Base-by-base conservation (phyloP, 495 filamentous ascomycete genomes). In the Penicillium roqueforti region DNA sequence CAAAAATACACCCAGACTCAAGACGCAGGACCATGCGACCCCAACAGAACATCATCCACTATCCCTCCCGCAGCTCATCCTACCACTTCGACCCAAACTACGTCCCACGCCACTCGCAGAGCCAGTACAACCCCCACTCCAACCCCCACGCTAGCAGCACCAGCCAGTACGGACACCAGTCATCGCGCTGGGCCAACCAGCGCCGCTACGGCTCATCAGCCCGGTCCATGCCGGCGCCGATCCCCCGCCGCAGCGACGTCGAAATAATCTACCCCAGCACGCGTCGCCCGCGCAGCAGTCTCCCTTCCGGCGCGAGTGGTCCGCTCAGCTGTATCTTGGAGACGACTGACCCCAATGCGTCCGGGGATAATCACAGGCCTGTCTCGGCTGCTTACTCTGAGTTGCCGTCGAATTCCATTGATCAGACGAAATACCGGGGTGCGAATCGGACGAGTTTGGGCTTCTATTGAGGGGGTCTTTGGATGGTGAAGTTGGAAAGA, bases 241-340 rank as follows among this genome's bases (percentile, higher is more conserved):
- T 59, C 19, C 53, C 64, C 1, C 68, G 67, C 25, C 61, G 71
- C 31, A 66, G 63, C 23, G 72, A 73, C 22, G 63, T 67, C 26
- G 67, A 72, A 11, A 25, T 73, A 20, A 59, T 66, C 34, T 75
- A 74, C 51, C 63, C 69, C 8, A 74, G 66, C 47, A 69, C 65
- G 13, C 65, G 72, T 11, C 67, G 72, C 1, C 55, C 69, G 3
- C 71, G 72, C 34, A 76, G 72, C 51, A 69, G 46, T 19, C 75
- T 71, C 0, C 68, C 64, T 16, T 67, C 68, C 0, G 66, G 65
- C 2, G 23, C 59, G 8, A 60, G 36, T 45, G 59, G 62, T 7
- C 59, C 60, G 6, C 43, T 75, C 10, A 71, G 72, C 44, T 66
- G 68, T 34, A 75, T 75, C 32, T 55, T 67, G 31, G 72, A 75